These are phyloP conservation scores for sunflower (Helianthus annuus) DNA, from an alignment of 129 eudicot species.

Conservation along the genomic window HanXRQr2.0-SUNRISE NC_035447.2:121159717-121160216, in stretches of 20 bases:
- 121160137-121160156: too few relatives aligned
- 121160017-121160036: not conserved
- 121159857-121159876: slow-evolving; percentile 75
- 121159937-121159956: slow-evolving; percentile 23
- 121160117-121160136: too few relatives aligned
- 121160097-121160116: too few relatives aligned
- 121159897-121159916: slow-evolving; percentile 93
- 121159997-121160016: not conserved
- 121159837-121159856: not conserved
- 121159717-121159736: not conserved
- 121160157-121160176: too few relatives aligned
- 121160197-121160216: too few relatives aligned
- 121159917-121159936: slow-evolving; percentile 62
- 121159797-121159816: not conserved
- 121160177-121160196: too few relatives aligned
- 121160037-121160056: not conserved
- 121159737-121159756: slow-evolving; percentile 6
- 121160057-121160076: too few relatives aligned
- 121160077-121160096: too few relatives aligned
- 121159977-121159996: slow-evolving; percentile 16
- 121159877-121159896: slow-evolving; percentile 96
- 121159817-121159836: not conserved
- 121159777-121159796: not conserved
- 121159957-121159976: slow-evolving; percentile 17
- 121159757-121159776: slow-evolving; percentile 6